Percentiles rank a stretch among this genome's conserved stretches.
phyloP scores from a whole-genome alignment of 208 protist species.

The Leishmania gerbilli region DNA sequence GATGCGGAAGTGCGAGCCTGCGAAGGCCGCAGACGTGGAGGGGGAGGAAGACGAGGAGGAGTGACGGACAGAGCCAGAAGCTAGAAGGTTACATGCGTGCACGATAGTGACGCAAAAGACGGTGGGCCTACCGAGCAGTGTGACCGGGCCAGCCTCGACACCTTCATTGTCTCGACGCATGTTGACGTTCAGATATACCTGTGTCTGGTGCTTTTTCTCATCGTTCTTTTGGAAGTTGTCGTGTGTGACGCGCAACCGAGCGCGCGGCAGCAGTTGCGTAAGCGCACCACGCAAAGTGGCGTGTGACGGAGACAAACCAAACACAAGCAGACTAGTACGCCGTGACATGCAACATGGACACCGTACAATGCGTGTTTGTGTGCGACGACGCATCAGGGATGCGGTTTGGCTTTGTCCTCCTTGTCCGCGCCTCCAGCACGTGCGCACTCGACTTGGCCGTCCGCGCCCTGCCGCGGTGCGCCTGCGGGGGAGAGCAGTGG shows the following conservation, averaged over 20 bases:
- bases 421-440: background rate
- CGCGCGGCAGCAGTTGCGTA: background rate
- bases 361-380: conserved; percentile 6
- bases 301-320: conserved; percentile 8
- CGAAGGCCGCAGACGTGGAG: background rate
- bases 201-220: background rate
- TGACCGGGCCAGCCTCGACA: background rate
- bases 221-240: background rate
- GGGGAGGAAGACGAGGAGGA: background rate
- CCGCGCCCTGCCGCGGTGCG: background rate
- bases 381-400: background rate
- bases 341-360: background rate
- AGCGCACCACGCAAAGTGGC: too few relatives aligned
- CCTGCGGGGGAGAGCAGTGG: background rate
- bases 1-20: background rate
- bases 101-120: background rate
- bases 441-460: background rate
- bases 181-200: background rate
- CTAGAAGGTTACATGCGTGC: background rate
- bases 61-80: background rate
- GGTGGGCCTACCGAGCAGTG: too few relatives aligned
- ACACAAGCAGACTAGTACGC: conserved; percentile 2
- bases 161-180: background rate
- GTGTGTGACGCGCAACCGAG: too few relatives aligned
- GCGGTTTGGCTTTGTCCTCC: background rate